Base-by-base conservation (phyloP, 2,329 filamentous ascomycete genomes). In the Didymella sp. region DNA sequence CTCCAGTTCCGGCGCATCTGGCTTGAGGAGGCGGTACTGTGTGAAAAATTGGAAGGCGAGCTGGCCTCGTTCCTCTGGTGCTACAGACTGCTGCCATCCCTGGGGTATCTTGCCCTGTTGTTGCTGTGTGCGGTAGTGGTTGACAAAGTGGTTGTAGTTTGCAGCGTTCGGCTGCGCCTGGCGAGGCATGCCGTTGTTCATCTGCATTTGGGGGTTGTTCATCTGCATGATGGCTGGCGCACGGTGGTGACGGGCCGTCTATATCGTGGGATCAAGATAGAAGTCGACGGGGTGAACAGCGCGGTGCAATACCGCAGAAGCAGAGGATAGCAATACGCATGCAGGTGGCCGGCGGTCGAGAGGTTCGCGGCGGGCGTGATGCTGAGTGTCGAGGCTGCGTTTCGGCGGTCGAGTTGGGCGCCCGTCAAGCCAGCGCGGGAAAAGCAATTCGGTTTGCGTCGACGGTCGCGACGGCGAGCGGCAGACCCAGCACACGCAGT, bases 201-300 rank as follows among this genome's bases (percentile, higher is more conserved):
- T 41, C 46, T 66, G 64, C 61, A 73, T 69, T 61, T 69, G 71
- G 40, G 69, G 67, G 66, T 73, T 73, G 62, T 73, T 74, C 71
- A 73, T 74, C 54, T 58, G 64, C 66, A 54, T 53, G 22, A 54
- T 53, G 22, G 48, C 38, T 28, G 44, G 56, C 37, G 46, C 50
- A 30, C 31, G 42, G 48, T n/a, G 50, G 49, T 46, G 53, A 56
- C 35, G 58, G 49, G 48, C 54, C 59, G 65, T 60, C 61, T 63
- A 62, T 27, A 25, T 41, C 37, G 49, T 12, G 21, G 15, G 31
- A 15, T 44, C 46, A 37, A 44, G 42, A 27, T 12, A 25, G 31
- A 11, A 9, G 19, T 31, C 33, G 21, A 21, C 6, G 15, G 2
- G 49, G 28, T 35, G 31, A 17, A 24, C 17, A 46, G 50, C 19